Evolutionary conservation across 1,139 yeast species (phyloP), one percentile per base, ranked within the genome.

Genomic region (Zhuliangozyma parablackwelliae): DNA sequence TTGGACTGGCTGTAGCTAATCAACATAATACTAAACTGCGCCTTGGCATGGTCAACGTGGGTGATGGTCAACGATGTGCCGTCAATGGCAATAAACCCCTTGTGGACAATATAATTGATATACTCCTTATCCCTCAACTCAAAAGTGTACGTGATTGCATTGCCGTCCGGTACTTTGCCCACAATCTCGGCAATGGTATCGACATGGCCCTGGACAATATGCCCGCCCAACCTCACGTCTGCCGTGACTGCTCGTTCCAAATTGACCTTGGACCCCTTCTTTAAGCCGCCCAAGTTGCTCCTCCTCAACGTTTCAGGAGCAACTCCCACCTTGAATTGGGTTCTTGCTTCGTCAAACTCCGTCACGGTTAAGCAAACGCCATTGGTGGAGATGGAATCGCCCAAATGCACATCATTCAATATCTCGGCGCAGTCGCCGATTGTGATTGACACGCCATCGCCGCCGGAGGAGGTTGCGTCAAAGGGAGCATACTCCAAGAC

Each of bases 331-430:
- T 85, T 88, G 69, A 92, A 92, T 37, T 57, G 56, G 10, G 72
- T 60, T 35, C 56, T 58, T 3, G 51, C 62, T 5, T 65, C 65
- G 42, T 69, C 72, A 50, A 87, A 89, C 49, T 83, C 90, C 0
- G 96, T 89, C n/a, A 92, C 97, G 0, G 99, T 94, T 34, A 92
- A 69, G 59, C 99, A 92, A 0, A 82, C 82, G 10, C 98, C 98
- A 56, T 88, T 87, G 32, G 92, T 78, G 31, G 92, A 78, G 40
- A 92, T 94, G 9, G 96, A 86, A 60, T 92, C 99, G 7, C 98
- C 98, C 33, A 89, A 63, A 53, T 88, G 88, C 43, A 88, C 90
- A 56, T 92, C 98, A 0, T 55, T 72, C 11, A 92, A 68, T 30
- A 94, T 80, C 5, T 65, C 60, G 0, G 71, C 54, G 29, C 92